These are phyloP conservation scores for Solanum piurae DNA, from an alignment of 257 asterid genomes.

Conservation along the genomic window DNA sequence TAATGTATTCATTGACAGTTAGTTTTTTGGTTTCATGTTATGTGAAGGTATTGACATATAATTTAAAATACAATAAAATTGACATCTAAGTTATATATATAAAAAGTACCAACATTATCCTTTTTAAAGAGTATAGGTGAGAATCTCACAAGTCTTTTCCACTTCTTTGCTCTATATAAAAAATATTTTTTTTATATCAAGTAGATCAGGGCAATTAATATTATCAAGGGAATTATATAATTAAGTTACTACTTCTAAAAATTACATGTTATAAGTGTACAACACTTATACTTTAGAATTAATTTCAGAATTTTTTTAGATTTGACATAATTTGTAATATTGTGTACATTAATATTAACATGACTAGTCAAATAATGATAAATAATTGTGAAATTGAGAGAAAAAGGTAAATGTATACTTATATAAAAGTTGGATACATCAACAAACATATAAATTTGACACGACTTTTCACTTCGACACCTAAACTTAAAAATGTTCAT, in stretches of 20 bases:
- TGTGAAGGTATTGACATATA: not conserved
- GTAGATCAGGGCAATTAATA: not conserved
- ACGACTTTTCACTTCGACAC: not conserved
- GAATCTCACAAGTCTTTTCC: not conserved
- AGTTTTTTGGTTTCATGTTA: not conserved
- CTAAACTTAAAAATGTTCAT: not conserved
- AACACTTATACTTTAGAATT: not conserved
- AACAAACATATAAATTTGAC: not conserved
- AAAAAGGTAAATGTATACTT: not conserved
- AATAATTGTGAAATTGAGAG: not conserved
- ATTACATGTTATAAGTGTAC: not conserved
- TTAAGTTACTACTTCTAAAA: not conserved
- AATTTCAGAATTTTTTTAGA: not conserved
- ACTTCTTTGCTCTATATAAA: not conserved
- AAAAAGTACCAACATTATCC: not conserved
- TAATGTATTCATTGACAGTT: conserved; percentile 4
- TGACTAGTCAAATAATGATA: not conserved
- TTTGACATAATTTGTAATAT: not conserved
- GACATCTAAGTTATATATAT: too few relatives aligned
- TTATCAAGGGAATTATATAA: not conserved
- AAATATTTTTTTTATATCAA: too few relatives aligned
- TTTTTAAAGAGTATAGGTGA: not conserved
- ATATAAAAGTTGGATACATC: not conserved
- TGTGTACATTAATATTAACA: not conserved
- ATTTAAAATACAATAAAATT: not conserved